These are phyloP conservation scores for Tulasnella sp. DNA, from an alignment of 768 basidiomycete species.

Conservation along the genomic window DNA sequence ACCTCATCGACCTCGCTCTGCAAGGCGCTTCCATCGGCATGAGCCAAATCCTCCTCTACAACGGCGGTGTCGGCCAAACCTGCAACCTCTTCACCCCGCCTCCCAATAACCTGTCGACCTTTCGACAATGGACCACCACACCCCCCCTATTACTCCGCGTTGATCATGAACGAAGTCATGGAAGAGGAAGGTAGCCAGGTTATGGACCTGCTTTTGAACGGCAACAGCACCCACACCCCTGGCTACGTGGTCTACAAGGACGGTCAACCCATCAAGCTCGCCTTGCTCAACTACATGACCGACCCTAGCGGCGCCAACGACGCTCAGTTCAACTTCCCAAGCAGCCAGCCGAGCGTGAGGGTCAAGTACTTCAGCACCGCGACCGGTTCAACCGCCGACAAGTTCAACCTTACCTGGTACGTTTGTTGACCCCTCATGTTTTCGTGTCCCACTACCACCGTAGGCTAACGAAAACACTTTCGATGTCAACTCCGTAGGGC, in stretches of 20 bases:
- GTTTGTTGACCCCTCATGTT: too few species aligned
- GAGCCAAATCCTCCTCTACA: slow-evolving; percentile 44
- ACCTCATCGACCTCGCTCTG: too few species aligned
- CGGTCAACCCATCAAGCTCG: slow-evolving; percentile 41
- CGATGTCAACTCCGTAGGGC: slow-evolving; percentile 13
- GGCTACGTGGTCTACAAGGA: slow-evolving; percentile 73
- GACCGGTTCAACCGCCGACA: slow-evolving; percentile 20
- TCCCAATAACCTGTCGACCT: slow-evolving; percentile 51
- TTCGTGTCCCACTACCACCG: too few species aligned
- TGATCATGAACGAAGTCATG: slow-evolving; percentile 66
- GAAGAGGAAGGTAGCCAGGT: slow-evolving; percentile 61
- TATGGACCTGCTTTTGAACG: slow-evolving; percentile 57
- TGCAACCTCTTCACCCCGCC: slow-evolving; percentile 56
- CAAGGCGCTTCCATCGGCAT: slow-evolving; percentile 54
- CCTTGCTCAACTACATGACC: slow-evolving; percentile 20
- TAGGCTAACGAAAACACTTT: slow-evolving; percentile 31
- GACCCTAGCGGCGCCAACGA: slow-evolving; percentile 1
- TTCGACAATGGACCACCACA: slow-evolving; percentile 68
- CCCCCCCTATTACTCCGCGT: slow-evolving; percentile 68
- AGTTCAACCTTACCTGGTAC: slow-evolving; percentile 8
- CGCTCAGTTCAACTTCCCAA: slow-evolving; percentile 8
- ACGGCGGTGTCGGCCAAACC: slow-evolving; percentile 34
- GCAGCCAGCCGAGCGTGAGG: slow-evolving; percentile 8
- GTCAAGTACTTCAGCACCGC: slow-evolving; percentile 23
- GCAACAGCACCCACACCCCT: slow-evolving; percentile 52